Conservation (phyloP, 1,284 basidiomycete species). For the Cutaneotrichosporon mucoides region DNA sequence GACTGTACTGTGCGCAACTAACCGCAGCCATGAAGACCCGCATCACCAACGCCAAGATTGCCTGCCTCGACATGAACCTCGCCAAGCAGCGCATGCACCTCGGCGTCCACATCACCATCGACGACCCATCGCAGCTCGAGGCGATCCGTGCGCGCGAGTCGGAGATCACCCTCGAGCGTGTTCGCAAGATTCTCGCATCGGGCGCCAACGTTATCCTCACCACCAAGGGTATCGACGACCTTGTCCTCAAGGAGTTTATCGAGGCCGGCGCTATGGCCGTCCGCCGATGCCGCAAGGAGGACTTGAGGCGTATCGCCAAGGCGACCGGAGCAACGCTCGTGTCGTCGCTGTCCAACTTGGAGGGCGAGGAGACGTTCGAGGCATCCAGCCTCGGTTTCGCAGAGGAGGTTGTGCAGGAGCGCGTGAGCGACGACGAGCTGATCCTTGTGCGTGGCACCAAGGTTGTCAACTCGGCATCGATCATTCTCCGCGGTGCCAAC, state of each 20-base stretch:
- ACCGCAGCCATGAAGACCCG: constrained; percentile 91
- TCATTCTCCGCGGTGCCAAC: constrained; percentile 94
- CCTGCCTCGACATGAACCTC: constrained; percentile 97
- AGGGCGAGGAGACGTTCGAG: constrained; percentile 98
- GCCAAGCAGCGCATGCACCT: constrained; percentile 97
- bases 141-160: constrained; percentile 92
- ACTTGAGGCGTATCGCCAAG: constrained; percentile 92
- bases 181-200: constrained; percentile 90
- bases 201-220: constrained; percentile 97
- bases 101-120: constrained; percentile 95
- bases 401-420: constrained; percentile 94
- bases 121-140: constrained; percentile 94
- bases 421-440: constrained; percentile 97
- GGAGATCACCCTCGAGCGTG: constrained; percentile 93
- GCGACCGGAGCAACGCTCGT: constrained; percentile 94
- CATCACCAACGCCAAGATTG: constrained; percentile 90
- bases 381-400: constrained; percentile 81
- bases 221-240: constrained; percentile 98
- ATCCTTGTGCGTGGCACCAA: constrained; percentile 98
- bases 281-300: constrained; percentile 94
- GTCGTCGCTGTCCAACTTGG: constrained; percentile 89
- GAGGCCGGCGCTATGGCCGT: constrained; percentile 99
- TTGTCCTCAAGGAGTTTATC: constrained; percentile 97
- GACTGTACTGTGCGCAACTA: constrained; percentile 17
- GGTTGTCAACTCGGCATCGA: constrained; percentile 87